A percentile compares a stretch with the other conserved stretches of the same genome.
Evolutionary conservation across 306 rosid species (phyloP).

Genomic region (Cicer pinnatifidum): DNA sequence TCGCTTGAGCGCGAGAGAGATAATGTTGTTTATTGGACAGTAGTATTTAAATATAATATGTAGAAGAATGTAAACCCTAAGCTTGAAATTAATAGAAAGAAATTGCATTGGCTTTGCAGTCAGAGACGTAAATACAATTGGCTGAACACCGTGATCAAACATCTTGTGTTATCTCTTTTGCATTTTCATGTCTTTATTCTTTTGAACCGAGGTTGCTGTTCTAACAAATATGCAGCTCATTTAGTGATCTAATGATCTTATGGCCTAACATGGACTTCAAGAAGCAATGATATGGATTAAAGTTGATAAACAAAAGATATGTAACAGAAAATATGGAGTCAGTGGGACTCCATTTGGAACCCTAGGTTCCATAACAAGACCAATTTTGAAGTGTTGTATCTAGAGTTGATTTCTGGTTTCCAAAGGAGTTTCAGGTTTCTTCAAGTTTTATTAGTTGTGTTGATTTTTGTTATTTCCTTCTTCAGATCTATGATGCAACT

Average conservation of each 20-base stretch:
- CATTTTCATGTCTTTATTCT: too few species aligned
- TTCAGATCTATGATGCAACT: constrained; percentile 85
- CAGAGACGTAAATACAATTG: too few species aligned
- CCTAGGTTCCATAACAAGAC: not conserved
- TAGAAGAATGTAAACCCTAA: too few species aligned
- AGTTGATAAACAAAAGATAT: not conserved
- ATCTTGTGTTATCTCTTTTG: too few species aligned
- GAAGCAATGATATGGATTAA: constrained; percentile 14
- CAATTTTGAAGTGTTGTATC: not conserved
- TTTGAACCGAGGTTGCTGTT: too few species aligned
- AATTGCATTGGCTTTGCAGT: too few species aligned
- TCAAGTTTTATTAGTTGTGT: constrained; percentile 30
- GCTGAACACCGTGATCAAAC: too few species aligned
- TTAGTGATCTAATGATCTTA: constrained; percentile 12
- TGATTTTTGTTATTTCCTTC: constrained; percentile 40
- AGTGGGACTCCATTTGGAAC: too few species aligned
- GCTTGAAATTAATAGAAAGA: too few species aligned
- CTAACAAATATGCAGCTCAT: not conserved
- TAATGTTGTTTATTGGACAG: too few species aligned
- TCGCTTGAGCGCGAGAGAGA: too few species aligned
- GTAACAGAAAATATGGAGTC: not conserved
- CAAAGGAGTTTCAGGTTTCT: constrained; percentile 7
- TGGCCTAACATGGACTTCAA: constrained; percentile 17
- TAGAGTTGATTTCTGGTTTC: constrained; percentile 22
- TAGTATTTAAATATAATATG: too few species aligned